Base-by-base conservation (phyloP, 805 yeast species). In the Saccharomycopsis oosterbeekiorum region DNA sequence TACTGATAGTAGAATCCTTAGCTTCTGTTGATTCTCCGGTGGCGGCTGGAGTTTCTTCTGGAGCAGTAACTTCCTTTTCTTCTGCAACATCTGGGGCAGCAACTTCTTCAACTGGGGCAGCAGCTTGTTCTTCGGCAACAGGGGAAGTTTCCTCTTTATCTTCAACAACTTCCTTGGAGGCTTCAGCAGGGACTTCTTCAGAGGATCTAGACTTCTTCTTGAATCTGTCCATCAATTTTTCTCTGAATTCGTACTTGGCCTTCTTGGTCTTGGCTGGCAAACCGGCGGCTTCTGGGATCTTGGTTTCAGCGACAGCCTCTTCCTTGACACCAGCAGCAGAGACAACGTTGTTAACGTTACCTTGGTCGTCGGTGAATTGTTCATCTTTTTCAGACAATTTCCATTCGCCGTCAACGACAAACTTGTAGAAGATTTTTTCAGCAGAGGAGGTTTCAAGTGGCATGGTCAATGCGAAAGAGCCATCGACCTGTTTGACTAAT, bases 391-490 rank as follows among this genome's bases (percentile, higher is more conserved):
- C 70, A 60, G 77, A 77, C 21, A 74, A 71, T 17, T 71, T 69
- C 91, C 91, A 86, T 55, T 79, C 80, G 55, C 85, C 89, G 70
- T 86, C 91, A 54, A 86, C 91, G 61, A 86, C 80, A 69, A 81
- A 86, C 74, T 80, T 80, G 71, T 79, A 80, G 19, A 68, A 71
- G 50, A 83, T 70, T 67, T 75, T 75, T 36, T 75, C 76, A 14
- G 71, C 73, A 17, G 69, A 64, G 21, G 68, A 66, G 5, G 53
- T 47, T 19, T 67, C 65, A 58, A 84, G 75, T 24, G 89, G 89
- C 59, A 84, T 76, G 2, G 84, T 77, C 59, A 84, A 72, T 59
- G 79, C 79, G 68, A 84, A 85, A n/a, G 82, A 78, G 21, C 87
- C 88, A 67, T 79, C 82, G 9, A 80, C 72, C 62, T 80, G 80